Conservation (phyloP, 1,284 basidiomycete species). For the Sanguinoderma infundibulare region DNA sequence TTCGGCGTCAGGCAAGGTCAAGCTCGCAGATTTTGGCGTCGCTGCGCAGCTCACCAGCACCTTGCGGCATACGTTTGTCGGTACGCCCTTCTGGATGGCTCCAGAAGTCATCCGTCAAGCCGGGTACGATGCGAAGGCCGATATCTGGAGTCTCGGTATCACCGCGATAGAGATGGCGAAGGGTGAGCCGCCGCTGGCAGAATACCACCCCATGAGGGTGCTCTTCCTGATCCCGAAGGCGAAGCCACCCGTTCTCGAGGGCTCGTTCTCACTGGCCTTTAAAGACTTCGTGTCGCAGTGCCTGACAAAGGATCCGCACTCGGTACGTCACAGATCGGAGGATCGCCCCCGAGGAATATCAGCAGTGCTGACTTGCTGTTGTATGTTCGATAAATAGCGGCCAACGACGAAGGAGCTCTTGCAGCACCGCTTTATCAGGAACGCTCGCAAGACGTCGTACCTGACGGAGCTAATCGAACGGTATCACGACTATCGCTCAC, state of each 20-base stretch:
- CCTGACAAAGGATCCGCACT: slow-evolving; percentile 89
- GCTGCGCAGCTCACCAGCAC: slow-evolving; percentile 92
- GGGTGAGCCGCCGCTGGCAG: slow-evolving; percentile 91
- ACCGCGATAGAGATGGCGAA: slow-evolving; percentile 97
- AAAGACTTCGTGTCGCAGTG: slow-evolving; percentile 93
- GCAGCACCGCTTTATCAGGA: slow-evolving; percentile 89
- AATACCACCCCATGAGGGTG: slow-evolving; percentile 96
- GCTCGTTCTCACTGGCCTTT: slow-evolving; percentile 83
- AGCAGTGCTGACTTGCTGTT: slow-evolving; percentile 9
- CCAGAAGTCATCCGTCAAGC: slow-evolving; percentile 97
- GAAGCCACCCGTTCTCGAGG: slow-evolving; percentile 92
- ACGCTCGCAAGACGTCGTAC: slow-evolving; percentile 80
- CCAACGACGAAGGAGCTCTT: slow-evolving; percentile 91
- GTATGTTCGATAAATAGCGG: slow-evolving; percentile 53
- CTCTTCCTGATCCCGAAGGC: slow-evolving; percentile 96
- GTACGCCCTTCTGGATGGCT: slow-evolving; percentile 98
- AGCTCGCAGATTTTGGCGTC: slow-evolving; percentile 97
- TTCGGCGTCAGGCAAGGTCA: slow-evolving; percentile 90
- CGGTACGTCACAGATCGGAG: slow-evolving; percentile 50
- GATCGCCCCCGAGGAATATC: background rate
- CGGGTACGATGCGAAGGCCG: slow-evolving; percentile 95
- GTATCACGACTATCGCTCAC: slow-evolving; percentile 70
- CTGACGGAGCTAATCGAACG: slow-evolving; percentile 89
- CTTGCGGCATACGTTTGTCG: slow-evolving; percentile 91
- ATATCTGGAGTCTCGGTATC: slow-evolving; percentile 97